These are phyloP conservation scores for Mycena rebaudengoi DNA, from an alignment of 768 basidiomycete genomes.

Conservation along the genomic window DNA sequence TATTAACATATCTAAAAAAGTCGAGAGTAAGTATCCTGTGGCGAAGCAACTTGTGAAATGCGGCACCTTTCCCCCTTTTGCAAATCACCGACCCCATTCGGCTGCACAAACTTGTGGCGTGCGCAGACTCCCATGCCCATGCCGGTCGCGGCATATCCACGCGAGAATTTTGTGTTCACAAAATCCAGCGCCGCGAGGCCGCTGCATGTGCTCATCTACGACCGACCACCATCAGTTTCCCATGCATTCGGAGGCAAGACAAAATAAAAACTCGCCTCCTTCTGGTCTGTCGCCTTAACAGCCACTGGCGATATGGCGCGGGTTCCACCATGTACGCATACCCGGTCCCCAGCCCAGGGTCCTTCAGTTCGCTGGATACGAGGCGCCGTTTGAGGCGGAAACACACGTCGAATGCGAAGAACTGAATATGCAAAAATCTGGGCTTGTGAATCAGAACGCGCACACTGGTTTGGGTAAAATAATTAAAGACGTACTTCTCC, in stretches of 20 bases:
- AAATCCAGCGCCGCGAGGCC: slow-evolving; percentile 31
- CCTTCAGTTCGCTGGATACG: background rate
- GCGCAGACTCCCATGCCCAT: slow-evolving; percentile 34
- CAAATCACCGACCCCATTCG: slow-evolving; percentile 37
- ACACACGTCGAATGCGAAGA: slow-evolving; percentile 31
- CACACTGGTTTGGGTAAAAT: background rate
- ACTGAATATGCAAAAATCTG: slow-evolving; percentile 34
- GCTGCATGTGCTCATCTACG: slow-evolving; percentile 34
- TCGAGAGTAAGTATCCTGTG: background rate
- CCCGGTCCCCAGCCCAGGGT: background rate
- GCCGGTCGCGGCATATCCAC: slow-evolving; percentile 34
- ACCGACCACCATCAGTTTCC: background rate
- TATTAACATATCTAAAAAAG: slow-evolving; percentile 43
- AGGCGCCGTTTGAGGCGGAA: slow-evolving; percentile 30
- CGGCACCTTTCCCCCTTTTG: slow-evolving; percentile 42
- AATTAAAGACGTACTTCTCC: slow-evolving; percentile 19
- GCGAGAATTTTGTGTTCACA: slow-evolving; percentile 25
- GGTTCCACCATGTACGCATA: slow-evolving; percentile 13
- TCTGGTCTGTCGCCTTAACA: slow-evolving; percentile 17
- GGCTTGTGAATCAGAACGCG: no score
- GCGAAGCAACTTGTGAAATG: background rate
- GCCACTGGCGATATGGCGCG: slow-evolving; percentile 16
- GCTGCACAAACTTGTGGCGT: slow-evolving; percentile 32
- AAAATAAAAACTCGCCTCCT: slow-evolving; percentile 21
- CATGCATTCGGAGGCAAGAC: no score